A percentile compares a stretch with the other conserved stretches of the same genome.
phyloP scores from a whole-genome alignment of 208 protist genomes.

The Acanthamoeba comandoni region DNA sequence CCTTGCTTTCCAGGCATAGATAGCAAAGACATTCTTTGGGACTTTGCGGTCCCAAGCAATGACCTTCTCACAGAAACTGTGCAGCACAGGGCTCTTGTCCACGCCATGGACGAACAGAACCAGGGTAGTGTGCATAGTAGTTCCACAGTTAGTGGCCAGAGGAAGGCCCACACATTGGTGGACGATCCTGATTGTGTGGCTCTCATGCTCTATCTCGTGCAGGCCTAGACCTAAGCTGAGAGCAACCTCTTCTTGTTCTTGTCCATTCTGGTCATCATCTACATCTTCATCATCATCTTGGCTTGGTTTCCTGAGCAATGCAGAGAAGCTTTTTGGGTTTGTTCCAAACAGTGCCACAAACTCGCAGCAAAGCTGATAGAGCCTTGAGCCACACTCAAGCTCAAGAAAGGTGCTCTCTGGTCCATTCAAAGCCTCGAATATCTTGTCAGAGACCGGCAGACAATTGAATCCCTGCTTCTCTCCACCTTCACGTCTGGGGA shows the following conservation, averaged over 20 bases:
- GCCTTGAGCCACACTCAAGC: background rate
- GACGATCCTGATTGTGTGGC: background rate
- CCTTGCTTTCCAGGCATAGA: slow-evolving; percentile 40
- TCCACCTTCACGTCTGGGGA: no score
- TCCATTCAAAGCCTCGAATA: background rate
- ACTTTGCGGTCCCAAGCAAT: background rate
- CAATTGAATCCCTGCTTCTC: background rate
- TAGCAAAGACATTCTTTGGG: no score
- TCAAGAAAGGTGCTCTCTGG: background rate
- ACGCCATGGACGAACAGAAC: background rate
- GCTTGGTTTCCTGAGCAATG: background rate
- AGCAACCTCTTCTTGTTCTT: background rate
- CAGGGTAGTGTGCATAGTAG: background rate
- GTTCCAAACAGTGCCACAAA: slow-evolving; percentile 15
- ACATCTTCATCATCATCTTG: background rate
- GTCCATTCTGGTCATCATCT: background rate
- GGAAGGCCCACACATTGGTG: slow-evolving; percentile 10
- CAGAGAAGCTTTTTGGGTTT: slow-evolving; percentile 4
- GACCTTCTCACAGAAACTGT: slow-evolving; percentile 38
- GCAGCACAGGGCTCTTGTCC: background rate
- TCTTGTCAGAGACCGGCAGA: background rate
- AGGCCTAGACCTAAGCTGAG: slow-evolving; percentile 3
- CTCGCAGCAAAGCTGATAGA: background rate
- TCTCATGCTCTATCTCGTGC: slow-evolving; percentile 26
- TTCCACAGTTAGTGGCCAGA: background rate